These are phyloP conservation scores for Boletales sp. DNA, from an alignment of 768 basidiomycete species.

Conservation along the genomic window DNA sequence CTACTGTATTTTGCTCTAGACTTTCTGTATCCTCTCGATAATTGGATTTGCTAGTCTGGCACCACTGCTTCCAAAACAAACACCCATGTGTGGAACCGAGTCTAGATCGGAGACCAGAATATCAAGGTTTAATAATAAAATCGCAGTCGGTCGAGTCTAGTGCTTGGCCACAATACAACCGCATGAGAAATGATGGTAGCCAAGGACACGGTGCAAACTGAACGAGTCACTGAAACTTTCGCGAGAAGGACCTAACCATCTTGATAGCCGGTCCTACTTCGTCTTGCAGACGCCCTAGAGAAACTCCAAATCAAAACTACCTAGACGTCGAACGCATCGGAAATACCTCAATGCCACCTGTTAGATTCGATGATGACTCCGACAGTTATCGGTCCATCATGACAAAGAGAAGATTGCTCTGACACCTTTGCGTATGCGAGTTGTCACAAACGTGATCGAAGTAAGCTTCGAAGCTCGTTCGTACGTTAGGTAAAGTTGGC, in stretches of 20 bases:
- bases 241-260: background rate
- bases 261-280: background rate
- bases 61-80: background rate
- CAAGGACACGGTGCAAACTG: constrained; percentile 1
- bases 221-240: background rate
- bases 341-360: background rate
- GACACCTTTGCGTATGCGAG: background rate
- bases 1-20: constrained; percentile 12
- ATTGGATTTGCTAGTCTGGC: background rate
- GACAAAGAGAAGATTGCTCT: background rate
- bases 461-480: background rate
- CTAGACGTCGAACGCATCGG: background rate
- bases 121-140: constrained; percentile 16
- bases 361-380: background rate
- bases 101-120: background rate
- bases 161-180: no score
- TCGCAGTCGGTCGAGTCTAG: constrained; percentile 2
- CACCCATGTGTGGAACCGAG: background rate
- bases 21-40: background rate
- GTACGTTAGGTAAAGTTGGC: background rate
- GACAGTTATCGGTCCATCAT: constrained; percentile 10
- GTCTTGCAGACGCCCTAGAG: background rate
- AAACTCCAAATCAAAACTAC: background rate
- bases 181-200: constrained; percentile 15
- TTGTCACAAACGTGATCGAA: constrained; percentile 1